Base-by-base conservation (phyloP, 139 green algal genomes). In the Volvox africanus region DNA sequence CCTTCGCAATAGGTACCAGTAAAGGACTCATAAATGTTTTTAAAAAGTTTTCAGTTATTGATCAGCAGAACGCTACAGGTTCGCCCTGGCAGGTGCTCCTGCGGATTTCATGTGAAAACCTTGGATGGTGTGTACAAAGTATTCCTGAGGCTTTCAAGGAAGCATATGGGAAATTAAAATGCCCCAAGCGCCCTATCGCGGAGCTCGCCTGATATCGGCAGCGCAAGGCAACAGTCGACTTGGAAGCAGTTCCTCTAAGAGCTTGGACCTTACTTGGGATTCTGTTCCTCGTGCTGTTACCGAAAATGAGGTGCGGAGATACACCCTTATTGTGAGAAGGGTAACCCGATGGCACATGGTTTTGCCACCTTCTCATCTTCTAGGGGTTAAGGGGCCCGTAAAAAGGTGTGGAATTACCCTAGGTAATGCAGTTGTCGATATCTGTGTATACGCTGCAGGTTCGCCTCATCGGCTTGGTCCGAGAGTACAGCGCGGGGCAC, bases 251-350 rank as follows among this genome's bases (percentile, higher is more conserved):
- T 75, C 37, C 22, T 82, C 67, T 18, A 89, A 89, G n/a, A 24
- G 12, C 22, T 33, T 89, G 26, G 69, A 89, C 0, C 69, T 89
- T 0, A 71, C 84, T 12, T 89, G 37, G 68, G 84, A 89, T 65
- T 35, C n/a, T 6, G 33, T 89, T 22, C 44, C 28, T 50, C 28
- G 37, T 2, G 84, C 84, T 37, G 50, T 44, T 20, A 82, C 69
- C 5, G 84, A 89, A 2, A 89, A 89, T 22, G 84, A 89, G 69
- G 84, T 89, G 44, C 36, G 68, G 28, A 17, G 82, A 44, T 76
- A 30, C 37, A 44, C 17, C 55, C 24, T 21, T 13, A 0, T 61
- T 33, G 1, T n/a, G 17, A 20, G 61, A 61, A 62, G 50, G 50
- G 71, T 79, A 79, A 79, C 71, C 71, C 18, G 32, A 79, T 36